phyloP scores from a whole-genome alignment of 2,329 filamentous ascomycete species.

The Trichoderma koningii region DNA sequence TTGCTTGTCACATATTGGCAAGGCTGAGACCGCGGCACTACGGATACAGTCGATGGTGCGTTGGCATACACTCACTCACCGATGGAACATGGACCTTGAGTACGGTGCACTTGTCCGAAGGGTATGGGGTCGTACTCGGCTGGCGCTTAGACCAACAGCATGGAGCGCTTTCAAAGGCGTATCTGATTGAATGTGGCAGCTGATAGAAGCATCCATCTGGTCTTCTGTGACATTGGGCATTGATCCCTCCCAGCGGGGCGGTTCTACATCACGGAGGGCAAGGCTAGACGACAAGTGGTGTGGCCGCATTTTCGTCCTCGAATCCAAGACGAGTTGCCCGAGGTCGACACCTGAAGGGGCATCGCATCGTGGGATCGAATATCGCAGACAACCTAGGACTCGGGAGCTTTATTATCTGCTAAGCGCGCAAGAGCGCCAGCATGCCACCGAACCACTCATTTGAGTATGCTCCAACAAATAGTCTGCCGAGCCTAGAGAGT shows the following conservation, averaged over 20 bases:
- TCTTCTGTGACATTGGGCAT: background rate
- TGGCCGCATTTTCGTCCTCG: background rate
- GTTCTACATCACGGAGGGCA: background rate
- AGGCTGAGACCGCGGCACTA: constrained; percentile 33
- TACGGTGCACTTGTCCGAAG: background rate
- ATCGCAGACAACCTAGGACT: background rate
- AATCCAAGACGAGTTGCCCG: too few species aligned
- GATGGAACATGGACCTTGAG: too few species aligned
- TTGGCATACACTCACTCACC: too few species aligned
- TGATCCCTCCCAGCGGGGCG: background rate
- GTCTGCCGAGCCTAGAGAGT: background rate
- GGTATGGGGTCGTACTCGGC: background rate
- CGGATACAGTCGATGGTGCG: too few species aligned
- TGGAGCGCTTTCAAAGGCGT: background rate
- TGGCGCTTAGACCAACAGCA: background rate
- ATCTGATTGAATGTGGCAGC: background rate
- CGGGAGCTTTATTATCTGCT: background rate
- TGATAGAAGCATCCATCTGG: background rate
- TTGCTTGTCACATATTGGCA: constrained; percentile 25
- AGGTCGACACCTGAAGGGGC: too few species aligned
- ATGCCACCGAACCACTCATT: background rate
- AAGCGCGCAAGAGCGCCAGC: background rate
- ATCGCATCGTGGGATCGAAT: background rate
- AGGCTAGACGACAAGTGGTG: background rate
- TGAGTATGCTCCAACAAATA: too few species aligned